Conservation (phyloP, 2,329 filamentous ascomycete species). For the Apiospora kogelbergensis region DNA sequence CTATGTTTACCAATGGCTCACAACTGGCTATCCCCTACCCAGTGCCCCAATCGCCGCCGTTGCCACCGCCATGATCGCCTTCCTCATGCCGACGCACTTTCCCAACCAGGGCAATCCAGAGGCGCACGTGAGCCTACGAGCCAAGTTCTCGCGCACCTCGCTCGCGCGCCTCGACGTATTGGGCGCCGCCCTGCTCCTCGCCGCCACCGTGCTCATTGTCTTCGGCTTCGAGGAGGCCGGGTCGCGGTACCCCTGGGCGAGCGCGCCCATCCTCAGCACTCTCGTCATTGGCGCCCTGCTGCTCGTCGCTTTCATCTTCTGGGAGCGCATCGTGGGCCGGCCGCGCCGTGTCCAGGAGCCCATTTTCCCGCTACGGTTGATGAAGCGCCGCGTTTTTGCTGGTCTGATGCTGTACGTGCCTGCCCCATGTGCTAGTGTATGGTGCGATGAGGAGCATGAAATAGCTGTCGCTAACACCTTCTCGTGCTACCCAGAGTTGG, state of each 20-base stretch:
- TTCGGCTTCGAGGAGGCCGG: conserved; percentile 46
- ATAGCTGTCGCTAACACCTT: not conserved
- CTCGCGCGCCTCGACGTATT: conserved; percentile 31
- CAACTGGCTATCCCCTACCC: not conserved
- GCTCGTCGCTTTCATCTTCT: conserved; percentile 28
- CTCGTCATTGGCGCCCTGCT: conserved; percentile 21
- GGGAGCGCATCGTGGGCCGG: conserved; percentile 27
- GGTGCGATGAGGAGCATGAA: too few species aligned
- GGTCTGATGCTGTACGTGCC: conserved; percentile 30
- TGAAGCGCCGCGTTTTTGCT: conserved; percentile 31
- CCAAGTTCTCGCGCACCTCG: conserved; percentile 23
- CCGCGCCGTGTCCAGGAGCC: conserved; percentile 26
- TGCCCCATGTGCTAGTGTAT: not conserved
- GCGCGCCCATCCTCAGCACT: conserved; percentile 35
- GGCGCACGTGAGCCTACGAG: conserved; percentile 13
- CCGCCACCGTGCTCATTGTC: conserved; percentile 43
- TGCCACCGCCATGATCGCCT: conserved; percentile 24
- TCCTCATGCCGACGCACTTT: conserved; percentile 29
- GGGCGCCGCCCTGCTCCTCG: conserved; percentile 37
- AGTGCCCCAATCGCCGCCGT: conserved; percentile 33
- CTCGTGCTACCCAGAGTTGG: conserved; percentile 19
- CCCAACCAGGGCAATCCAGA: conserved; percentile 20
- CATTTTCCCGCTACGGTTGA: conserved; percentile 34
- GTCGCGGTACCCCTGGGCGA: conserved; percentile 41
- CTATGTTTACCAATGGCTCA: not conserved